A percentile compares a stretch with the other conserved stretches of the same genome.
Evolutionary conservation across 2,329 filamentous ascomycete species (phyloP).

Genomic region (Alternaria triticimaculans): DNA sequence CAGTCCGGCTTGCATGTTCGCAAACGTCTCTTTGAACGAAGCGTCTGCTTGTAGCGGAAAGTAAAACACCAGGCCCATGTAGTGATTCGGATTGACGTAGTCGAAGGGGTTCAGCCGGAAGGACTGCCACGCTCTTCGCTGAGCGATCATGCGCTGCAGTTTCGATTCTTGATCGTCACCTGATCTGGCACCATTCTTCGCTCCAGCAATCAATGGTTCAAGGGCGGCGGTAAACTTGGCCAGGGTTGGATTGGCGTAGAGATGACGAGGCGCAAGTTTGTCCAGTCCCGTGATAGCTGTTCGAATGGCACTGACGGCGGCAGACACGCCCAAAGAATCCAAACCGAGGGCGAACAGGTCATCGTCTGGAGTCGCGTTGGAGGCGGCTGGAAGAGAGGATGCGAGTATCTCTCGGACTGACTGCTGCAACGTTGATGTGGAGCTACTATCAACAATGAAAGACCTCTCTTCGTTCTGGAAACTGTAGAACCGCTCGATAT

Average conservation of each 20-base stretch:
- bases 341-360: constrained; percentile 45
- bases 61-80: constrained; percentile 46
- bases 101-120: constrained; percentile 45
- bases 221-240: constrained; percentile 34
- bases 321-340: constrained; percentile 42
- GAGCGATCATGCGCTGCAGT: constrained; percentile 14
- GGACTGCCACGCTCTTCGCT: constrained; percentile 31
- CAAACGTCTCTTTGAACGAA: constrained; percentile 40
- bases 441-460: constrained; percentile 14
- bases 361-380: constrained; percentile 22
- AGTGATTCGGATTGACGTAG: constrained; percentile 19
- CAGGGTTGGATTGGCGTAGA: constrained; percentile 44
- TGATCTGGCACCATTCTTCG: no score
- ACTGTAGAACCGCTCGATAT: constrained; percentile 58
- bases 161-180: neutral
- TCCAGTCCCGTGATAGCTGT: constrained; percentile 38
- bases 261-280: constrained; percentile 42
- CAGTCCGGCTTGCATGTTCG: constrained; percentile 45
- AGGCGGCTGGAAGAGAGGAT: constrained; percentile 11
- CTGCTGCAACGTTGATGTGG: constrained; percentile 3
- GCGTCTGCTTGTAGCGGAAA: constrained; percentile 39
- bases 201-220: neutral
- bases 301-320: constrained; percentile 40
- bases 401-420: constrained; percentile 15
- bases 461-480: constrained; percentile 1